These are phyloP conservation scores for Brassica hybrid DNA, from an alignment of 441 rosid genomes.

Conservation along the genomic window DNA sequence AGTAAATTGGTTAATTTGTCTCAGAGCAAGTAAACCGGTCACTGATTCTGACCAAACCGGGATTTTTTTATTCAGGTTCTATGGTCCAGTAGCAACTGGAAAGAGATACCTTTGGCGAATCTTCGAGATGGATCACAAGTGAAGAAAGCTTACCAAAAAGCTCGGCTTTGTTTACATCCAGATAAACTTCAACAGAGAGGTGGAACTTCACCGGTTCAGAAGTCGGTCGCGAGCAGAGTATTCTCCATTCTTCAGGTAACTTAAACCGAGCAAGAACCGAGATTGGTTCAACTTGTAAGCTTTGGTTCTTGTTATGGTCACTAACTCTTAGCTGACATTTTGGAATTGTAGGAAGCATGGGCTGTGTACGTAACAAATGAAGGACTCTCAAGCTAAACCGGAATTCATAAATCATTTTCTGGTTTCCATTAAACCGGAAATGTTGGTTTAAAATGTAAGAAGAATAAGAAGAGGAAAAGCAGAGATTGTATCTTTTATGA, in stretches of 20 bases:
- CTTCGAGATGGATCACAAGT: slow-evolving; percentile 78
- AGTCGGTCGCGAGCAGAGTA: slow-evolving; percentile 70
- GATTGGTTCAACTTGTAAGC: background rate
- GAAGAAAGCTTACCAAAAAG: slow-evolving; percentile 91
- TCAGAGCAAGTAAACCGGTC: background rate
- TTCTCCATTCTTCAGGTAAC: slow-evolving; percentile 88
- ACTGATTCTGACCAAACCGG: slow-evolving; percentile 15
- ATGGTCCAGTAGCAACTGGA: slow-evolving; percentile 83
- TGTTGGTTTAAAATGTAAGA: slow-evolving; percentile 20
- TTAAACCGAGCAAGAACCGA: slow-evolving; percentile 3
- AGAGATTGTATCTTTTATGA: slow-evolving; percentile 3
- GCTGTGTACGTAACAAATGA: slow-evolving; percentile 44
- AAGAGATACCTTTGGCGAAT: slow-evolving; percentile 54
- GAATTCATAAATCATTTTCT: background rate
- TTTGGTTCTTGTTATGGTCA: slow-evolving; percentile 7
- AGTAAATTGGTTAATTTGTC: slow-evolving; percentile 9
- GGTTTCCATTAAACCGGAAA: slow-evolving; percentile 18
- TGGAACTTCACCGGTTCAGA: slow-evolving; percentile 68
- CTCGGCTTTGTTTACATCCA: slow-evolving; percentile 94
- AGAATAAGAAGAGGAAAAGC: slow-evolving; percentile 11
- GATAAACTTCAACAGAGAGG: slow-evolving; percentile 93
- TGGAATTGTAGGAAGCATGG: slow-evolving; percentile 42
- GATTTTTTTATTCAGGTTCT: slow-evolving; percentile 56
- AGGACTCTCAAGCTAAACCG: slow-evolving; percentile 40
- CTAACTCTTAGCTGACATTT: slow-evolving; percentile 3